A percentile compares a stretch with the other conserved stretches of the same genome.
phyloP scores from a whole-genome alignment of 352 stramenopile species.

The Globisporangium carolinianum region DNA sequence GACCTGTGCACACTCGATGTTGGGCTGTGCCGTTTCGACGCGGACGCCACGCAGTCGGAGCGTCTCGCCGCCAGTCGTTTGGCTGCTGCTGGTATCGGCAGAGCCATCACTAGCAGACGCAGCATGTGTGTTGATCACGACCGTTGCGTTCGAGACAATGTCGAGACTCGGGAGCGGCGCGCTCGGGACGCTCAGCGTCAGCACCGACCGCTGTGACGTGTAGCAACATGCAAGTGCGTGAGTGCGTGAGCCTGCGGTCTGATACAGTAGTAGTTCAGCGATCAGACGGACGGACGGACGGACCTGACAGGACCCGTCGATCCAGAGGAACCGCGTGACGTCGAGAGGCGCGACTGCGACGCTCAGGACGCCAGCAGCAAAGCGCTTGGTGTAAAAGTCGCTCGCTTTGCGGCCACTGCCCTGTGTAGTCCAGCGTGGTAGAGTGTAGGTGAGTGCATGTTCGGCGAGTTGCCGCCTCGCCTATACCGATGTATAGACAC shows the following conservation, averaged over 20 bases:
- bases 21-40: constrained; percentile 36
- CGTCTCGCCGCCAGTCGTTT: not conserved
- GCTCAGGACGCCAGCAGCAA: constrained; percentile 18
- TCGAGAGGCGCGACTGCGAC: constrained; percentile 24
- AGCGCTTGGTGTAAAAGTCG: constrained; percentile 24
- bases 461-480: not conserved
- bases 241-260: not conserved
- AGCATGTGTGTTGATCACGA: constrained; percentile 34
- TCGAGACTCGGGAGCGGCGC: constrained; percentile 17
- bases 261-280: not conserved
- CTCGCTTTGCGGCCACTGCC: constrained; percentile 18
- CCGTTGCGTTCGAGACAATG: constrained; percentile 43
- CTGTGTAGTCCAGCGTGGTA: not conserved
- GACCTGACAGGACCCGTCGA: constrained; percentile 69
- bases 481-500: not conserved
- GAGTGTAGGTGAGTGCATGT: not conserved
- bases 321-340: constrained; percentile 48
- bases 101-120: not conserved
- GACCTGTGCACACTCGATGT: constrained; percentile 37
- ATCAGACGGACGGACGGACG: not conserved
- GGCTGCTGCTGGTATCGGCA: not conserved
- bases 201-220: constrained; percentile 25
- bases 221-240: not conserved
- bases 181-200: constrained; percentile 32
- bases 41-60: constrained; percentile 27